Evolutionary conservation across 805 yeast genomes (phyloP), one percentile per base, ranked within the genome.

Genomic region (Wickerhamiella cacticola): DNA sequence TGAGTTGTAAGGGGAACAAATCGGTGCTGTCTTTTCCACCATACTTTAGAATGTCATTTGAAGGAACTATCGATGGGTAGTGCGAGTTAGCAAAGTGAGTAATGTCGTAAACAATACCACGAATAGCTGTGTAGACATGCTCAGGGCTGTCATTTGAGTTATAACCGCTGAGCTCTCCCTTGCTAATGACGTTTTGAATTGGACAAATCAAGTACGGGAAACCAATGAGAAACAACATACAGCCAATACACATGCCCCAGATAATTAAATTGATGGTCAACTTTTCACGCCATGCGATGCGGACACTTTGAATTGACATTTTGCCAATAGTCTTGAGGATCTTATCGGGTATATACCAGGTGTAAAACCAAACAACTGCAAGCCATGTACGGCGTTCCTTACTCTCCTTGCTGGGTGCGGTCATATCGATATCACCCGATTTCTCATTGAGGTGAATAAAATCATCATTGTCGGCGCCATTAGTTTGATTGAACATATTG

Each of bases 261-360:
- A 68, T 68, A 49, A 67, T 58, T 52, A 68, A 13, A 44, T 68
- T 68, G 55, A 68, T 68, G 7, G 71, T 68, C 19, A 68, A 51
- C 54, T 68, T 67, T 46, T 67, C 71, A 18, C 70, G 55, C 71
- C 71, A 68, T 1, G 71, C 71, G 8, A 63, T 50, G 15, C 69
- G 64, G 6, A 67, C 58, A 48, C 66, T 66, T 35, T 59, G 59
- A 35, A 67, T 53, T 2, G 59, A 55, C 54, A 66, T 61, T 12
- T 56, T 41, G 2, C 67, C 66, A 19, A 63, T n/a, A 12, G 41
- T 36, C 48, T 50, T 50, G 49, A 67, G 59, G 36, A 62, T 53
- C 5, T 49, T 42, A 9, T 68, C 68, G 3, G 71, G 71, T n/a
- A 64, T 52, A 65, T 67, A 68, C 64, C 64, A 68, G 1, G 71